Evolutionary conservation across 2,329 filamentous ascomycete genomes (phyloP).

Genomic region (Trichoderma hamatum): DNA sequence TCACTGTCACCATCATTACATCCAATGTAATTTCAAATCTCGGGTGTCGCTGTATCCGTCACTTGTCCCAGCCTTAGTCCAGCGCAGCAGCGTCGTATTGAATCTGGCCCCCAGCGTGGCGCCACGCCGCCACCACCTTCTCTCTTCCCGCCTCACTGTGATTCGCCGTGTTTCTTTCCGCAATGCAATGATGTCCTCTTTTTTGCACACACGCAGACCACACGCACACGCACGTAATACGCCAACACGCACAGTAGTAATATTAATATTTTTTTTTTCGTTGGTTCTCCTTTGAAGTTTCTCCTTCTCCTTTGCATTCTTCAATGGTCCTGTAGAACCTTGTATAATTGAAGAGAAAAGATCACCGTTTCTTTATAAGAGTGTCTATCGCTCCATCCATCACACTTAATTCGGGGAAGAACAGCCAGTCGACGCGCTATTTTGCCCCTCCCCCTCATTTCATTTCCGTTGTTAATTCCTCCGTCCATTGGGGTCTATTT

Average conservation of each 20-base stretch:
- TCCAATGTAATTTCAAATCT: too few species aligned
- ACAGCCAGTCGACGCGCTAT: not conserved
- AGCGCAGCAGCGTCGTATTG: not conserved
- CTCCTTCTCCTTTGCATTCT: not conserved
- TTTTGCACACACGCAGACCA: not conserved
- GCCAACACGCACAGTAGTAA: not conserved
- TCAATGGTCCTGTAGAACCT: not conserved
- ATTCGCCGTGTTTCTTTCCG: not conserved
- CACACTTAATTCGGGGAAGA: not conserved
- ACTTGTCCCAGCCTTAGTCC: not conserved
- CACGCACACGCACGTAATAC: not conserved
- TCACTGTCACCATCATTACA: not conserved
- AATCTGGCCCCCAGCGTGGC: not conserved
- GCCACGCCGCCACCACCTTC: not conserved
- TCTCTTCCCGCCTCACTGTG: not conserved
- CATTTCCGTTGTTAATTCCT: not conserved
- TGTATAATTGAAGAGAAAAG: not conserved
- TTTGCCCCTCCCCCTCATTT: slow-evolving; percentile 22
- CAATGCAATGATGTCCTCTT: not conserved
- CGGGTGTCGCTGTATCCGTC: not conserved
- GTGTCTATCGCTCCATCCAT: not conserved
- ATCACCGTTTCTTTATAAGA: not conserved
- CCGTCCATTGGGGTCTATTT: not conserved
- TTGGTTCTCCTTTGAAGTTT: not conserved
- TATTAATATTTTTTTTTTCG: not conserved